Conservation (phyloP, 345 rosid species). For the Zanthoxylum bungeanum region DNA sequence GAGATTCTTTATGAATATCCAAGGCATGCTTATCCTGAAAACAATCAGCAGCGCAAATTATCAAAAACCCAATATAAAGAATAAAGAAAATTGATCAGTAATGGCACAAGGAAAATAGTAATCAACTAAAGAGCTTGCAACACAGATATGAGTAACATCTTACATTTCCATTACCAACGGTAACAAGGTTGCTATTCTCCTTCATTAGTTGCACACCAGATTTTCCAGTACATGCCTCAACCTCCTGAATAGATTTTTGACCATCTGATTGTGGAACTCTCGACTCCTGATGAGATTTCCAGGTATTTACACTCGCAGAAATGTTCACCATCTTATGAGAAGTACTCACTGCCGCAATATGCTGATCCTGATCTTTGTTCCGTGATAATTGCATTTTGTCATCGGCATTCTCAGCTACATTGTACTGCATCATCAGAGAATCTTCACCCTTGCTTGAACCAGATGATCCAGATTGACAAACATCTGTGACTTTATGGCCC, state of each 20-base stretch:
- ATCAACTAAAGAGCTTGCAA: not conserved
- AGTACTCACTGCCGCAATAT: conserved; percentile 31
- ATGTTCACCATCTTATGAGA: conserved; percentile 39
- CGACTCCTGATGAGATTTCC: conserved; percentile 47
- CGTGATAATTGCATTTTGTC: conserved; percentile 28
- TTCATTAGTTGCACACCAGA: conserved; percentile 33
- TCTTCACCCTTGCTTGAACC: conserved; percentile 40
- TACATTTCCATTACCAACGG: conserved; percentile 66
- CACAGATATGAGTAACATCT: conserved; percentile 24
- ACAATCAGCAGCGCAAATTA: conserved; percentile 20
- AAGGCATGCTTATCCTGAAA: conserved; percentile 47
- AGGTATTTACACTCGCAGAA: conserved; percentile 47
- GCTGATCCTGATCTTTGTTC: conserved; percentile 31
- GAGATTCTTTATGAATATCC: conserved; percentile 34
- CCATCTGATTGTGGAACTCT: conserved; percentile 39
- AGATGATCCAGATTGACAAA: conserved; percentile 32
- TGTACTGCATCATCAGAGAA: conserved; percentile 38
- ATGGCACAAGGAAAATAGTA: conserved; percentile 7
- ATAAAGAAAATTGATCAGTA: conserved; percentile 8
- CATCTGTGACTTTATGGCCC: conserved; percentile 23
- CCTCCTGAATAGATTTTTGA: conserved; percentile 38
- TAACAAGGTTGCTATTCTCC: conserved; percentile 32
- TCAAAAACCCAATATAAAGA: conserved; percentile 9
- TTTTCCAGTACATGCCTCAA: conserved; percentile 31
- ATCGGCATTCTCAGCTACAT: conserved; percentile 31